phyloP scores from a whole-genome alignment of 2,329 filamentous ascomycete genomes.

The Aureobasidium zeae region DNA sequence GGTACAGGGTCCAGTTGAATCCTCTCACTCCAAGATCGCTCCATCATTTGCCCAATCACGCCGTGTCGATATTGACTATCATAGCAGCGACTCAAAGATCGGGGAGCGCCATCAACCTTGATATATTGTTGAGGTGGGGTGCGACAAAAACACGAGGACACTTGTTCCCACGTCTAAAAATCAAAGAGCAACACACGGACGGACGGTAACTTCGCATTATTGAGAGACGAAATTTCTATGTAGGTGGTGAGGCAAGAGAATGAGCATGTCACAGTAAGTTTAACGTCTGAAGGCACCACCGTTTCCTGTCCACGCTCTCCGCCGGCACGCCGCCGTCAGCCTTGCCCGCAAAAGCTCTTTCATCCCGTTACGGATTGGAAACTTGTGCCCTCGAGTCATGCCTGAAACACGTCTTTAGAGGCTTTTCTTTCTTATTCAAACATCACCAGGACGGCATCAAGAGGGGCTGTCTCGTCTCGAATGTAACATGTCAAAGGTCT shows the following conservation, averaged over 20 bases:
- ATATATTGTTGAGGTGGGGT: constrained; percentile 3
- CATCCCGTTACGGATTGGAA: constrained; percentile 6
- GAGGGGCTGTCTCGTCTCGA: constrained; percentile 2
- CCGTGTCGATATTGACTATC: constrained; percentile 3
- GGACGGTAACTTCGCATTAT: too few relatives aligned
- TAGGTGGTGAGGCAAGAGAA: background rate
- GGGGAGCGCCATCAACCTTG: constrained; percentile 8
- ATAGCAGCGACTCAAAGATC: constrained; percentile 8
- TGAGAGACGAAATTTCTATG: too few relatives aligned
- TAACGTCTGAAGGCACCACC: too few relatives aligned
- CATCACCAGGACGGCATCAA: too few relatives aligned
- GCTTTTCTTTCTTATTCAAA: constrained; percentile 5
- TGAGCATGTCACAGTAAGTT: too few relatives aligned
- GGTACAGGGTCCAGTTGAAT: background rate
- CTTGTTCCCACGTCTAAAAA: background rate
- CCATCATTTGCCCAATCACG: constrained; percentile 12
- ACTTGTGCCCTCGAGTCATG: constrained; percentile 6
- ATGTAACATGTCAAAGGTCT: too few relatives aligned
- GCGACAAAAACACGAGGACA: constrained; percentile 5
- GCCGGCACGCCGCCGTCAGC: constrained; percentile 12
- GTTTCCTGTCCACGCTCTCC: background rate
- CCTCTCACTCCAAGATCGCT: too few relatives aligned
- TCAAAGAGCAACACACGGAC: background rate
- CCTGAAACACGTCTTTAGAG: constrained; percentile 8
- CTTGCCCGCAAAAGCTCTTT: constrained; percentile 11